Evolutionary conservation across 345 rosid genomes (phyloP).

Genomic region (Mangifera indica): DNA sequence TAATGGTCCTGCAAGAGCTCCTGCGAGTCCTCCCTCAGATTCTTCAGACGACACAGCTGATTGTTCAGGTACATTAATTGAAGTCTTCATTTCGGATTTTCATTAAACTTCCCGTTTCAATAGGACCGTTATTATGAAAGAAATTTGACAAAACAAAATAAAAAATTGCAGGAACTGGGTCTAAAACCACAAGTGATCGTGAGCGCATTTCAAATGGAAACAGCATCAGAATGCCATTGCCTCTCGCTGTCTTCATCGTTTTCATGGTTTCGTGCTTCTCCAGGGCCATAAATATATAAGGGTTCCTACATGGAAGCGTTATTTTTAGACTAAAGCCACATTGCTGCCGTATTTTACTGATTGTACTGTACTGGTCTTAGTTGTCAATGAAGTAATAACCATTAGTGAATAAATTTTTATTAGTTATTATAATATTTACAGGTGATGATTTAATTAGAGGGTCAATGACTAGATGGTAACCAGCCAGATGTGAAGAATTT

Average conservation of each 20-base stretch:
- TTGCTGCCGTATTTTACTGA: not conserved
- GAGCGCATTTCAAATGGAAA: slow-evolving; percentile 12
- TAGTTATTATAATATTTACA: not conserved
- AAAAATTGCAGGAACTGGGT: slow-evolving; percentile 31
- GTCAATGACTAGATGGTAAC: too few relatives aligned
- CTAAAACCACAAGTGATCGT: slow-evolving; percentile 32
- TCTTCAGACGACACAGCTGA: slow-evolving; percentile 25
- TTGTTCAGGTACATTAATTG: slow-evolving; percentile 25
- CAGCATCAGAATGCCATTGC: slow-evolving; percentile 1
- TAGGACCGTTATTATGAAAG: too few relatives aligned
- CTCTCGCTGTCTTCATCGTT: slow-evolving; percentile 2
- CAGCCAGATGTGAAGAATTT: too few relatives aligned
- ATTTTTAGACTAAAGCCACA: not conserved
- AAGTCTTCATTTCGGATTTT: too few relatives aligned
- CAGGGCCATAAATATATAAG: not conserved
- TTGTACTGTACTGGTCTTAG: not conserved
- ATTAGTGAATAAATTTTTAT: not conserved
- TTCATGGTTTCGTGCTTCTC: slow-evolving; percentile 14
- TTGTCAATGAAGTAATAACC: not conserved
- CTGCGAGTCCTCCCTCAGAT: slow-evolving; percentile 25
- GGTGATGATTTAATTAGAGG: too few relatives aligned
- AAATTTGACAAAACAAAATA: too few relatives aligned
- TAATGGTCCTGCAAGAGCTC: slow-evolving; percentile 28
- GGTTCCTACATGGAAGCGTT: not conserved
- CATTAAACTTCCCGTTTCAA: too few relatives aligned